phyloP scores from a whole-genome alignment of 805 yeast species.

The Wickerhamomyces rabaulensis region DNA sequence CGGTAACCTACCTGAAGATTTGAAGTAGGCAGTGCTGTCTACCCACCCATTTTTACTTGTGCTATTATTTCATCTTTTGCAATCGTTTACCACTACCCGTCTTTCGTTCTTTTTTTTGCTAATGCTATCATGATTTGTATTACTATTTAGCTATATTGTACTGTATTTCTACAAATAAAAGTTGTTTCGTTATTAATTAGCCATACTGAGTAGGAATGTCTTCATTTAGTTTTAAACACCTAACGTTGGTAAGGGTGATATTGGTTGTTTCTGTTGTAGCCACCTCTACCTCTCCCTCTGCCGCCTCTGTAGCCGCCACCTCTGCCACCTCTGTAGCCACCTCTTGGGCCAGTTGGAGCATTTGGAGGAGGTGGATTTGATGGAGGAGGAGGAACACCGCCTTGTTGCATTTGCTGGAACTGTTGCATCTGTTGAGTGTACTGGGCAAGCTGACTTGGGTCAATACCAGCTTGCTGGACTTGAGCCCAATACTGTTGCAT shows the following conservation, averaged over 20 bases:
- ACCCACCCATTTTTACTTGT: not conserved
- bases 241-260: slow-evolving; percentile 5
- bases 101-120: not conserved
- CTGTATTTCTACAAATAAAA: not conserved
- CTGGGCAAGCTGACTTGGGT: slow-evolving; percentile 29
- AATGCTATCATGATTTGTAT: not conserved
- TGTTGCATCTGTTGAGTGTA: slow-evolving; percentile 23
- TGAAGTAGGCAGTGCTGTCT: slow-evolving; percentile 4
- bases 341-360: slow-evolving; percentile 51
- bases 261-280: slow-evolving; percentile 2
- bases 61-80: not conserved
- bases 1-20: slow-evolving; percentile 31
- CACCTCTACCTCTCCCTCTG: slow-evolving; percentile 13
- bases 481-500: slow-evolving; percentile 62
- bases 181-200: not conserved
- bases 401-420: slow-evolving; percentile 6
- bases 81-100: not conserved
- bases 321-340: slow-evolving; percentile 26
- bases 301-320: slow-evolving; percentile 16
- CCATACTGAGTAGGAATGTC: not conserved
- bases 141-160: not conserved
- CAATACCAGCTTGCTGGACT: slow-evolving; percentile 34
- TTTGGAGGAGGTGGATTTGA: slow-evolving; percentile 25
- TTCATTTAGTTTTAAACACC: not conserved
- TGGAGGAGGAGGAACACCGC: slow-evolving; percentile 10